Percentiles rank a stretch among this genome's conserved stretches.
These are phyloP conservation scores for Cladosporium sphaerospermum DNA, from an alignment of 2,329 filamentous ascomycete species.

Conservation along the genomic window DNA sequence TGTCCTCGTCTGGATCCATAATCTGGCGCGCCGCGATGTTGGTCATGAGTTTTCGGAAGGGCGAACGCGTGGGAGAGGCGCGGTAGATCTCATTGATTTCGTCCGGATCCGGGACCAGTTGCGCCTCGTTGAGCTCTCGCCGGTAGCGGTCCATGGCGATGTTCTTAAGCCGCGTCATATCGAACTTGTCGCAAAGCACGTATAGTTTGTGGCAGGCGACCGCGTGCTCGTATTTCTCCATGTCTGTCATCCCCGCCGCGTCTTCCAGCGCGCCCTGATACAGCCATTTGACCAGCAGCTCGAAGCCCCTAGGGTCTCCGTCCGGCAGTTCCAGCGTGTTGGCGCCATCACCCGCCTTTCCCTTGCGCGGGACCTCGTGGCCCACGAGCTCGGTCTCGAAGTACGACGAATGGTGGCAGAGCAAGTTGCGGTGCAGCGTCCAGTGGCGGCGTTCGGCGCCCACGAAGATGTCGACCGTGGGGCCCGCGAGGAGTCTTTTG, in stretches of 20 bases:
- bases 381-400: constrained; percentile 33
- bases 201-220: constrained; percentile 50
- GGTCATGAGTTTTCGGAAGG: constrained; percentile 46
- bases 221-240: constrained; percentile 49
- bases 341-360: constrained; percentile 28
- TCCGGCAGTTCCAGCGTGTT: constrained; percentile 43
- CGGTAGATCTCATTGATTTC: constrained; percentile 51
- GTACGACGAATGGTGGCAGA: constrained; percentile 47
- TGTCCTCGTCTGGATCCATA: constrained; percentile 48
- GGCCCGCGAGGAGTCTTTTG: constrained; percentile 48
- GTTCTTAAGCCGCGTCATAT: constrained; percentile 47
- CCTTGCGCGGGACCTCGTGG: constrained; percentile 32
- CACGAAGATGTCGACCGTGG: constrained; percentile 47
- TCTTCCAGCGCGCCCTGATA: constrained; percentile 50
- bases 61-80: constrained; percentile 37
- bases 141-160: constrained; percentile 50
- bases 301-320: constrained; percentile 47
- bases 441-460: constrained; percentile 43
- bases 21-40: constrained; percentile 52
- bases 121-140: constrained; percentile 43
- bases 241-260: constrained; percentile 40
- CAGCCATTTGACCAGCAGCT: constrained; percentile 51
- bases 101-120: constrained; percentile 48
- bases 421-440: constrained; percentile 47
- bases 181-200: constrained; percentile 46